Evolutionary conservation across 116 monocot genomes (phyloP).

Genomic region (Trichopus zeylanicus): DNA sequence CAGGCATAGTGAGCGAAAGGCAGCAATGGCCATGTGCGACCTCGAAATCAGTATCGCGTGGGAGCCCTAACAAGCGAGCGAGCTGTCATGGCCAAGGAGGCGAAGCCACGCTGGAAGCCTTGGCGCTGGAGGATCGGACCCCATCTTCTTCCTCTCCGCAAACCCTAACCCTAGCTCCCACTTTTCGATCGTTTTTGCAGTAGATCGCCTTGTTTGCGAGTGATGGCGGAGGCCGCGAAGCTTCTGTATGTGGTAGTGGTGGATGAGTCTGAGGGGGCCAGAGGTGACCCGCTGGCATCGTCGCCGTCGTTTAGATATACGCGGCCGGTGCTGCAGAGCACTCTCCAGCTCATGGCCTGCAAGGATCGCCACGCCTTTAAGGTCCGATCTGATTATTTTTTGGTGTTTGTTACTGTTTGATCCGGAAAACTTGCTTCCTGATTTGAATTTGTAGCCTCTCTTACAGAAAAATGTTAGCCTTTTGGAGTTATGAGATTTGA

Average conservation of each 20-base stretch:
- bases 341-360: constrained; percentile 93
- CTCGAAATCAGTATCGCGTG: too few relatives aligned
- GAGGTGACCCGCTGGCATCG: neutral
- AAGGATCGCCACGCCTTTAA: constrained; percentile 93
- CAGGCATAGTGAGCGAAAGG: too few relatives aligned
- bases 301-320: constrained; percentile 64
- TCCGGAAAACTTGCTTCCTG: too few relatives aligned
- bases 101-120: neutral
- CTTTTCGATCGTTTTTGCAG: neutral
- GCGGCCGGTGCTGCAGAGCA: constrained; percentile 70
- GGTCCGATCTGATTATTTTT: constrained; percentile 15
- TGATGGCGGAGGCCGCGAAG: constrained; percentile 54
- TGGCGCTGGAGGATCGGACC: neutral
- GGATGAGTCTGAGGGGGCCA: constrained; percentile 25
- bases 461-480: too few relatives aligned
- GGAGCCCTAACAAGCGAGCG: neutral
- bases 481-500: too few relatives aligned
- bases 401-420: neutral
- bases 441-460: too few relatives aligned
- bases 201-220: neutral
- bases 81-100: neutral
- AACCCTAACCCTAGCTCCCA: neutral
- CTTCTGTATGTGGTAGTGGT: constrained; percentile 80
- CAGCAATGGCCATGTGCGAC: too few relatives aligned
- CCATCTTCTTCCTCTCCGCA: neutral